Conservation (phyloP, 345 rosid species). For the Citrus trifoliata region DNA sequence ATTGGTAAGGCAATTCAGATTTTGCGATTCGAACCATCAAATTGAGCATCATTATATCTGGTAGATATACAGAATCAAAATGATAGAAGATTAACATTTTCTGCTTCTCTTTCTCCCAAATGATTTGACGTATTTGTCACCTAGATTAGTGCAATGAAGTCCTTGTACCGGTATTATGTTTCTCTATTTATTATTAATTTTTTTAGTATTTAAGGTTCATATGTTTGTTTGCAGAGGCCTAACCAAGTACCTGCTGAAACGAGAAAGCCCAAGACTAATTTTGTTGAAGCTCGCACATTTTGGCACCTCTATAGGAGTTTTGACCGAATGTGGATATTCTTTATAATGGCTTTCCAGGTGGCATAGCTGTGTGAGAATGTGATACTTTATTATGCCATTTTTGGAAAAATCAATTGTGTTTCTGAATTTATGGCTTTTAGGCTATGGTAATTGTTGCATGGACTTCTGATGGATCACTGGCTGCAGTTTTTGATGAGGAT, state of each 20-base stretch:
- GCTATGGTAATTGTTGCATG: conserved; percentile 89
- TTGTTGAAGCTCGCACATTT: conserved; percentile 97
- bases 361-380: conserved; percentile 12
- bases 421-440: conserved; percentile 40
- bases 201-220: neutral
- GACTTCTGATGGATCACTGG: conserved; percentile 67
- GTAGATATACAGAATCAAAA: neutral
- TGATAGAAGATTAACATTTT: neutral
- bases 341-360: conserved; percentile 86
- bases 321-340: conserved; percentile 98
- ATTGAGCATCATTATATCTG: neutral
- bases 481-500: conserved; percentile 55
- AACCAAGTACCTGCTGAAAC: conserved; percentile 42
- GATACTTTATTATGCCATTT: conserved; percentile 11
- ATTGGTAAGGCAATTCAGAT: neutral
- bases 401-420: conserved; percentile 9
- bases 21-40: neutral
- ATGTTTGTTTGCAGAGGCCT: conserved; percentile 46
- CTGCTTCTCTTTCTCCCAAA: neutral
- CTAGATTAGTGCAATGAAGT: neutral
- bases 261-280: conserved; percentile 87
- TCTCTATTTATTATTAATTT: neutral
- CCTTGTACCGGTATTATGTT: neutral
- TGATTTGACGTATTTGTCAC: neutral
- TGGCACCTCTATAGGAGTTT: conserved; percentile 92